Percentiles rank a stretch among this genome's conserved stretches.
Evolutionary conservation across 1,139 yeast species (phyloP).

Genomic region (Taphrina deformans): DNA sequence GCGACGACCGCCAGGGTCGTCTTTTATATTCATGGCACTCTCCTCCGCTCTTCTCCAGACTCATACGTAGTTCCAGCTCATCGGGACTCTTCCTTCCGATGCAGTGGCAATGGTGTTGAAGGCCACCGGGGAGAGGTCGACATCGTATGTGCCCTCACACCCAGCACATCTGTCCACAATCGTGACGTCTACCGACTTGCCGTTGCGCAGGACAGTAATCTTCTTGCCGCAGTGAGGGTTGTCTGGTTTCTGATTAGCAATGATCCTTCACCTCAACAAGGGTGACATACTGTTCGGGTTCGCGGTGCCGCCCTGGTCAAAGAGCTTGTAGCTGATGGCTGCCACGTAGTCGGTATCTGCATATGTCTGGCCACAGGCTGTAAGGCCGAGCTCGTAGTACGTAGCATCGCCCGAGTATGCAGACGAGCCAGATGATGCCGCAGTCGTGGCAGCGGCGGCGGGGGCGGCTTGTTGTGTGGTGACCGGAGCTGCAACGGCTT

Average conservation of each 20-base stretch:
- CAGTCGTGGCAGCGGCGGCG: slow-evolving; percentile 38
- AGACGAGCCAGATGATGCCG: slow-evolving; percentile 41
- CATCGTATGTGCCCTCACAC: slow-evolving; percentile 49
- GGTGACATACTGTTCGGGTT: slow-evolving; percentile 46
- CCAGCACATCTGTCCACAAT: slow-evolving; percentile 60
- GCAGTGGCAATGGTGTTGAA: slow-evolving; percentile 53
- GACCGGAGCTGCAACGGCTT: slow-evolving; percentile 32
- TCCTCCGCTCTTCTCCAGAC: neutral
- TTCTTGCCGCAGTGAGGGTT: slow-evolving; percentile 54
- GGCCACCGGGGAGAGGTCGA: slow-evolving; percentile 59
- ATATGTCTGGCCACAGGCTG: slow-evolving; percentile 60
- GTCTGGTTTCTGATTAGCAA: too few species aligned
- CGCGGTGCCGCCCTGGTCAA: slow-evolving; percentile 42
- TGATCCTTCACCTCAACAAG: too few species aligned
- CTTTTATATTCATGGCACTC: neutral
- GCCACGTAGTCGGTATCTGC: slow-evolving; percentile 54
- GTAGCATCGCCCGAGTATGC: slow-evolving; percentile 58
- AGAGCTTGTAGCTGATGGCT: slow-evolving; percentile 47
- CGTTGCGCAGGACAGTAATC: slow-evolving; percentile 51
- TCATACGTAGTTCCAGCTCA: slow-evolving; percentile 51
- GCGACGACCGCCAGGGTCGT: neutral
- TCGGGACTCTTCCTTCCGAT: slow-evolving; percentile 52
- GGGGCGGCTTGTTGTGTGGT: slow-evolving; percentile 36
- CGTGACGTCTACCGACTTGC: slow-evolving; percentile 53
- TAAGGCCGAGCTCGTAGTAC: slow-evolving; percentile 59